A percentile compares a stretch with the other conserved stretches of the same genome.
phyloP scores from a whole-genome alignment of 2,329 filamentous ascomycete genomes.

The Trichoderma sp. region DNA sequence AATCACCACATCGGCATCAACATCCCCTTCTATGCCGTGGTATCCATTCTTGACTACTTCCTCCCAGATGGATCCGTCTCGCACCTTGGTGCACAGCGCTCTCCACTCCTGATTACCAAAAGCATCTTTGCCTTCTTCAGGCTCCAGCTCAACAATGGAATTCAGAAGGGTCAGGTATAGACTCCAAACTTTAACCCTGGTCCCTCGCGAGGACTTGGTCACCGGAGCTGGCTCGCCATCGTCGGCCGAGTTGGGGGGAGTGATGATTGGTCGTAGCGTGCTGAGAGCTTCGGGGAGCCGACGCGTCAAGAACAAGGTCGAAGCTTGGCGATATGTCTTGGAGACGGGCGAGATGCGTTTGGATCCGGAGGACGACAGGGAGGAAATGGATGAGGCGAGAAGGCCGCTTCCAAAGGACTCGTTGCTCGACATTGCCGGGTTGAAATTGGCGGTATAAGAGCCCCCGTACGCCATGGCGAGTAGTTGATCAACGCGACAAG shows the following conservation, averaged over 20 bases:
- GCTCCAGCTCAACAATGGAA: conserved; percentile 81
- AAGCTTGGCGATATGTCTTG: conserved; percentile 90
- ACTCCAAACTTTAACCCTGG: conserved; percentile 94
- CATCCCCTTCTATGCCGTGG: conserved; percentile 80
- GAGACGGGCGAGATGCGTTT: conserved; percentile 74
- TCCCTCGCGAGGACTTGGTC: conserved; percentile 74
- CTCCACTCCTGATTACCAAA: conserved; percentile 89
- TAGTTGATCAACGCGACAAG: not conserved
- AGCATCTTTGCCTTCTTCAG: conserved; percentile 83
- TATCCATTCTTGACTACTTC: conserved; percentile 87
- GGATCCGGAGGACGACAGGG: conserved; percentile 59
- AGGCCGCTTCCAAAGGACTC: conserved; percentile 50
- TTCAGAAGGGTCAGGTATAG: conserved; percentile 93
- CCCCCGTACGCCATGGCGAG: conserved; percentile 45
- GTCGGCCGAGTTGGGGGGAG: conserved; percentile 50
- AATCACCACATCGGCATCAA: conserved; percentile 92
- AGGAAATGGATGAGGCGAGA: conserved; percentile 66
- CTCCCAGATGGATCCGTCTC: conserved; percentile 92
- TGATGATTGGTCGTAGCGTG: conserved; percentile 79
- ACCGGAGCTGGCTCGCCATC: conserved; percentile 67
- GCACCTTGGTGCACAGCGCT: conserved; percentile 74
- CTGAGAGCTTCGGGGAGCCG: conserved; percentile 86
- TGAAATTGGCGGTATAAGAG: conserved; percentile 44
- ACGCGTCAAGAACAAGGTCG: conserved; percentile 90
- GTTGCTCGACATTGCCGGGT: conserved; percentile 40